These are phyloP conservation scores for Knufia fluminis DNA, from an alignment of 2,329 filamentous ascomycete genomes.

Conservation along the genomic window DNA sequence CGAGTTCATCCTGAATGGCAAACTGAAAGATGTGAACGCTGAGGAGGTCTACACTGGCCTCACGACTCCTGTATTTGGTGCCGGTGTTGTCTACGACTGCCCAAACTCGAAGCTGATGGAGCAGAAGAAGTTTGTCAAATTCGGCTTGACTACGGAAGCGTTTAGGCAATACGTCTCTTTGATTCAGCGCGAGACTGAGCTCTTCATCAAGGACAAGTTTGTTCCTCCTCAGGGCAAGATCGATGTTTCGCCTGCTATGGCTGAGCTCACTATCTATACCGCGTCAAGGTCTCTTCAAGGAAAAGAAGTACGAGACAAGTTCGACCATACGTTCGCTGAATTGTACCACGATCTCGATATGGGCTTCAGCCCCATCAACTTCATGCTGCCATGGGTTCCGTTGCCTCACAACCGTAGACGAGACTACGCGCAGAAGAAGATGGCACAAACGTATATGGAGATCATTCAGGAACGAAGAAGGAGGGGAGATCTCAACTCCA, in stretches of 20 bases:
- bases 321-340: constrained; percentile 62
- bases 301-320: constrained; percentile 61
- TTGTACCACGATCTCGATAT: constrained; percentile 73
- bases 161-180: constrained; percentile 65
- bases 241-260: constrained; percentile 58
- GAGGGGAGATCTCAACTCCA: constrained; percentile 27
- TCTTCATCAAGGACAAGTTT: constrained; percentile 52
- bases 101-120: constrained; percentile 90
- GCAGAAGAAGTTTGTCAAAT: constrained; percentile 76
- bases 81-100: constrained; percentile 73
- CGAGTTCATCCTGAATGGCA: constrained; percentile 88
- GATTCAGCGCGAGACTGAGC: constrained; percentile 62
- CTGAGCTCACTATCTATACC: constrained; percentile 74
- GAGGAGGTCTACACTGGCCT: constrained; percentile 82
- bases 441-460: constrained; percentile 60
- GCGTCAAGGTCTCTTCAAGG: constrained; percentile 67
- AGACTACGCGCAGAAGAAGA: constrained; percentile 61
- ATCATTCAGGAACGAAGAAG: constrained; percentile 58
- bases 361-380: constrained; percentile 73
- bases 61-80: constrained; percentile 63
- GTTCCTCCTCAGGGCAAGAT: constrained; percentile 51
- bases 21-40: constrained; percentile 79
- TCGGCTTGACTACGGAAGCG: constrained; percentile 51
- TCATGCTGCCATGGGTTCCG: constrained; percentile 69
- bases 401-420: constrained; percentile 66